Conservation (phyloP, 257 asterid genomes). For the Catharanthus roseus region DNA sequence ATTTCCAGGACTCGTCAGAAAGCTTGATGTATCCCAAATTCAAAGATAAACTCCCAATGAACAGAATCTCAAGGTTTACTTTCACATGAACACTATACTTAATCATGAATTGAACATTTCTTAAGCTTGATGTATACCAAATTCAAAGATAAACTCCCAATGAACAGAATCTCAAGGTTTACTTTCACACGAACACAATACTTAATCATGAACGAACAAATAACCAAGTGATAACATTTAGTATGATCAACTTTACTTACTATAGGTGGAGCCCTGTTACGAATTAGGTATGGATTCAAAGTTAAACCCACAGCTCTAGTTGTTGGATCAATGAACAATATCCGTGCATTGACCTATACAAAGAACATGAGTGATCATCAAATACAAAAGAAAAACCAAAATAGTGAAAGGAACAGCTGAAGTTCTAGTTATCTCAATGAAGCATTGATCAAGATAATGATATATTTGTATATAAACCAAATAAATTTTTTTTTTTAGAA, state of each 20-base stretch:
- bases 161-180: background rate
- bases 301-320: constrained; percentile 96
- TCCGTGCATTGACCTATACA: constrained; percentile 82
- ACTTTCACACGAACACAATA: background rate
- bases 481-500: too few relatives aligned
- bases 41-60: too few relatives aligned
- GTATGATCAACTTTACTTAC: constrained; percentile 47
- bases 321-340: constrained; percentile 89
- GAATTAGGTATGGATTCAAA: constrained; percentile 72
- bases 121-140: background rate
- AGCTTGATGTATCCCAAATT: background rate
- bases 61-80: too few relatives aligned
- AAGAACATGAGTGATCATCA: constrained; percentile 6
- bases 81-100: too few relatives aligned
- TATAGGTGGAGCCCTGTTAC: constrained; percentile 66
- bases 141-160: background rate
- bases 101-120: too few relatives aligned
- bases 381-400: background rate
- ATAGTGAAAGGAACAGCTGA: constrained; percentile 7
- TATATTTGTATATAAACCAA: background rate
- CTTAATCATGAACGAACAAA: background rate
- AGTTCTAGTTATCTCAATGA: background rate
- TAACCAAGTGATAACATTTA: background rate
- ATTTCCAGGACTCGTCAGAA: too few relatives aligned
- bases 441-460: background rate